These are phyloP conservation scores for Ophiostoma australiae DNA, from an alignment of 2,329 filamentous ascomycete genomes.

Conservation along the genomic window DNA sequence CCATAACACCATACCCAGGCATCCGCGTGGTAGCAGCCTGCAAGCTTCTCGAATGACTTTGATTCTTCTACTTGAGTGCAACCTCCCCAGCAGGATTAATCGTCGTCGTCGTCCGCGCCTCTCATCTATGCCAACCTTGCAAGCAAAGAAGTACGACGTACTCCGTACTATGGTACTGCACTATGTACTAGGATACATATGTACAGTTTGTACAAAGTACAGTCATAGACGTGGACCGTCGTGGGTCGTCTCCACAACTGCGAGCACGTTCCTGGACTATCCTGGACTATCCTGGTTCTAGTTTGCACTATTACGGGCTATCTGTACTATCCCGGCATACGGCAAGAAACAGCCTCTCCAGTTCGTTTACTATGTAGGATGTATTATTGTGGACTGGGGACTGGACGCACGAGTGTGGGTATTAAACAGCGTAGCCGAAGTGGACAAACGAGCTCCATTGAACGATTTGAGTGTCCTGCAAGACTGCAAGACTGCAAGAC, in stretches of 20 bases:
- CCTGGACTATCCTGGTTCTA: not conserved
- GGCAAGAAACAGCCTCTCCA: not conserved
- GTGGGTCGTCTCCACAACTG: not conserved
- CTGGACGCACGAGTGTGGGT: not conserved
- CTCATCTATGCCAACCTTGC: not conserved
- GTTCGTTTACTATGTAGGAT: not conserved
- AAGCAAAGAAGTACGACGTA: not conserved
- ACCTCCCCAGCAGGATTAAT: not conserved
- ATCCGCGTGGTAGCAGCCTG: not conserved
- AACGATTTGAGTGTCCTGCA: not conserved
- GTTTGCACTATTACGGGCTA: not conserved
- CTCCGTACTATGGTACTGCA: too few relatives aligned
- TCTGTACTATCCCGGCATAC: not conserved
- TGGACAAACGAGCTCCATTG: not conserved
- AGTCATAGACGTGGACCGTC: not conserved
- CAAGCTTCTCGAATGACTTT: constrained; percentile 4
- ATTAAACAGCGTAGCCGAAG: not conserved
- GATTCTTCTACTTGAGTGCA: constrained; percentile 1
- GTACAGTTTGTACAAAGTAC: not conserved
- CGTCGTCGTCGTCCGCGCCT: not conserved
- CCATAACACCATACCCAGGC: not conserved
- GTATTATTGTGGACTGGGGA: too few relatives aligned
- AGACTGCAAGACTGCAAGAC: not conserved
- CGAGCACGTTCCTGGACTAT: constrained; percentile 2
- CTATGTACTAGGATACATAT: too few relatives aligned